Evolutionary conservation across 768 basidiomycete genomes (phyloP), one percentile per base, ranked within the genome.

Genomic region (Myochromella boudieri): DNA sequence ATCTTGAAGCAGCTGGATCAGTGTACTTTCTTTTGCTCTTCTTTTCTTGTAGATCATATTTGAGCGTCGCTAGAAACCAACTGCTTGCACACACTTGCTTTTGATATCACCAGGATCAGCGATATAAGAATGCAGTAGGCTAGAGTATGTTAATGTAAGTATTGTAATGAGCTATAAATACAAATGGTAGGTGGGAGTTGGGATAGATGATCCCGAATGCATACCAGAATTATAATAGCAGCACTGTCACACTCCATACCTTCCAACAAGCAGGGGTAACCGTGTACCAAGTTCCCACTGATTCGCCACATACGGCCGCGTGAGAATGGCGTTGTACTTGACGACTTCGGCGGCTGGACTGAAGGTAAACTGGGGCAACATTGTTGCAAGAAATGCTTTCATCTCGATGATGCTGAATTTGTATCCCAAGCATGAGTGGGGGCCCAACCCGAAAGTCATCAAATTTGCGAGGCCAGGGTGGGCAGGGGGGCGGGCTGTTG

Each of bases 361-460:
- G 51, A 82, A 80, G 33, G 67, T 64, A 46, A 79, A 80, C 12
- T 66, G 63, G 3, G 70, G 68, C 8, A 80, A 50, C 6, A 80
- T 61, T 2, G 67, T 67, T 2, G 70, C 69, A 12, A 82, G 54
- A 62, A 80, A 75, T 27, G 74, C 60, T 57, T 82, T 82, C 47
- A 74, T 75, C 59, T 81, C 74, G 9, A 69, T 54, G 31, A 77
- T 58, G 14, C 72, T 68, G 54, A 80, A 78, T 39, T 69, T 71
- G 53, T 66, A 68, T 3, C 78, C 80, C 1, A 77, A 60, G 53
- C 80, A 81, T 3, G 76, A 70, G 36, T 73, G 70, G 10, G 71
- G 70, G 4, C 78, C 78, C 44, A 75, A 70, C 1, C 75, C 74
- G 55, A 82, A 82, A 5, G 78, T 73, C 77, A 80, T 75, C 22